Evolutionary conservation across 1,284 basidiomycete species (phyloP).

Genomic region (Ceratobasidium sp.): DNA sequence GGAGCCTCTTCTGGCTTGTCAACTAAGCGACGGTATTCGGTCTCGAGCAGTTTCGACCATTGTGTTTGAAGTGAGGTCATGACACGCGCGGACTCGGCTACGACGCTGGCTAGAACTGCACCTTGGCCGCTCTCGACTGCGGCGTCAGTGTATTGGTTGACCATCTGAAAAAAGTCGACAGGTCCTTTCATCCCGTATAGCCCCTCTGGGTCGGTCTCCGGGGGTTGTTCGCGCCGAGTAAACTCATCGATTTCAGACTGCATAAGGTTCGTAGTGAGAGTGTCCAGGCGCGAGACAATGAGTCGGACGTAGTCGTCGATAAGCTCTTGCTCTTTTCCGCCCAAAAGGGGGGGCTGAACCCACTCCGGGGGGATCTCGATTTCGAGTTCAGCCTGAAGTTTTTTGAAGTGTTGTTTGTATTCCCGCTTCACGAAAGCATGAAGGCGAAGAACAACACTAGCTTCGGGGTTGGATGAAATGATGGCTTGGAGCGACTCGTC

Average conservation of each 20-base stretch:
- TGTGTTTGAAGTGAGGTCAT: constrained; percentile 91
- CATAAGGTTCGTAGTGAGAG: constrained; percentile 97
- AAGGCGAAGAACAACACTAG: constrained; percentile 84
- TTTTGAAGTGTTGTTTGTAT: constrained; percentile 93
- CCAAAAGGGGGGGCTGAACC: constrained; percentile 89
- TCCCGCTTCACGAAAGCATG: constrained; percentile 91
- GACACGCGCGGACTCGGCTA: constrained; percentile 87
- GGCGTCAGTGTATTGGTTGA: constrained; percentile 96
- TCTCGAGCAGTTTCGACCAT: constrained; percentile 86
- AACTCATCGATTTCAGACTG: constrained; percentile 90
- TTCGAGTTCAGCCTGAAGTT: constrained; percentile 58
- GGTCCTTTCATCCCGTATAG: constrained; percentile 93
- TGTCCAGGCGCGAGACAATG: constrained; percentile 95
- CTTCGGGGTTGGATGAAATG: constrained; percentile 82
- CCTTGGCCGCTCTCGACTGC: constrained; percentile 97
- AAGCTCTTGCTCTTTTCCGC: constrained; percentile 91
- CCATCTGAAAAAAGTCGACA: constrained; percentile 96
- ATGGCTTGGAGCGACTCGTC: constrained; percentile 79
- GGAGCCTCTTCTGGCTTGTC: constrained; percentile 91
- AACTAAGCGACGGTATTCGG: constrained; percentile 87
- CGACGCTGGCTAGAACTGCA: constrained; percentile 89
- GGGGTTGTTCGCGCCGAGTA: constrained; percentile 81
- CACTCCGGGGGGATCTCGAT: constrained; percentile 83
- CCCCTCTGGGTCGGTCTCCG: constrained; percentile 89
- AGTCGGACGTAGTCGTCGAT: constrained; percentile 96